These are phyloP conservation scores for Epichloe typhina DNA, from an alignment of 2,329 filamentous ascomycete genomes.

Conservation along the genomic window DNA sequence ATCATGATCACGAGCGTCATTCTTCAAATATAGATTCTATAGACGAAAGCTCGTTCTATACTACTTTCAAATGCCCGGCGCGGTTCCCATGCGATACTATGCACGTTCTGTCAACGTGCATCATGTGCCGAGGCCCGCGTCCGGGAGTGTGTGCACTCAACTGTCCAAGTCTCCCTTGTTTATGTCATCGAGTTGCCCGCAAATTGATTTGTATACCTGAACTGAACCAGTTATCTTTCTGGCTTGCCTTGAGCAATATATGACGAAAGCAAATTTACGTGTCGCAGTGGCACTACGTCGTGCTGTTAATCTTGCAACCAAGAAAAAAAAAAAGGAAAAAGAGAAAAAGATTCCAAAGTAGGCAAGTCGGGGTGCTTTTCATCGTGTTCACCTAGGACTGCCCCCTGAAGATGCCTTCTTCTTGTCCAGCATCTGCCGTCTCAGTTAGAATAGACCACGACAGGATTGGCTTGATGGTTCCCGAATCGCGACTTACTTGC, in stretches of 20 bases:
- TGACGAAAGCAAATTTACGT: neutral
- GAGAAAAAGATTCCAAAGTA: neutral
- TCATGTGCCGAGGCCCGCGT: neutral
- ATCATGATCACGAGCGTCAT: neutral
- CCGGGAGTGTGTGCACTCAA: neutral
- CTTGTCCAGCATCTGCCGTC: neutral
- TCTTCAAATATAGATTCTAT: neutral
- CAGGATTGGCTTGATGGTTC: neutral
- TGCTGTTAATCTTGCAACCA: neutral
- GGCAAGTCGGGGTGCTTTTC: neutral
- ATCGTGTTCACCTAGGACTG: neutral
- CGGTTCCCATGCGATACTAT: neutral
- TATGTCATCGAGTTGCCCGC: neutral
- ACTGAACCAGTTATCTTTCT: neutral
- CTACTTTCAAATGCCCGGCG: neutral
- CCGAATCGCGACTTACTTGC: neutral
- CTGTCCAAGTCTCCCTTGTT: neutral
- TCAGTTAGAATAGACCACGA: neutral
- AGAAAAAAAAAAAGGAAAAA: neutral
- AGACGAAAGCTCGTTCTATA: neutral
- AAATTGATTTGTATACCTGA: neutral
- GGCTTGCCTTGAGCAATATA: neutral
- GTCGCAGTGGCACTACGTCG: neutral
- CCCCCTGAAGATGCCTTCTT: neutral
- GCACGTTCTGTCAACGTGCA: neutral